These are phyloP conservation scores for Neurospora sublineolata DNA, from an alignment of 495 filamentous ascomycete species.

Conservation along the genomic window DNA sequence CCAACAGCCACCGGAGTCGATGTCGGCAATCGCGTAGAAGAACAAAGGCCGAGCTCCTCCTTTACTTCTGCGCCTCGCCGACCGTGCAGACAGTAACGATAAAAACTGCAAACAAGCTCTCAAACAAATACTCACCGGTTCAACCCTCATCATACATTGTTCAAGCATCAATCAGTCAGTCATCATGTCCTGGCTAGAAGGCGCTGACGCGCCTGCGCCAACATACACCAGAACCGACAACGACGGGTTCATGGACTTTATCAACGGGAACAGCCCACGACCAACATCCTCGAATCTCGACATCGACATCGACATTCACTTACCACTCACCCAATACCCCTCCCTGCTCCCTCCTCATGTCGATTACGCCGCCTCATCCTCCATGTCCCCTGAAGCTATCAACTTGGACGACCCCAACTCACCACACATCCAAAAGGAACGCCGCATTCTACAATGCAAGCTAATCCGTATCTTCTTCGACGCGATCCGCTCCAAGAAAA, in stretches of 20 bases:
- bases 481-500: constrained; percentile 9
- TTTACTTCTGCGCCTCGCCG: background rate
- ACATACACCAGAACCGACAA: constrained; percentile 5
- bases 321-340: constrained; percentile 10
- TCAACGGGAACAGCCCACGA: background rate
- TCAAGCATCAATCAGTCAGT: background rate
- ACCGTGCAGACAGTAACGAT: background rate
- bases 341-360: background rate
- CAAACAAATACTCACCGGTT: background rate
- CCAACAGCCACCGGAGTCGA: background rate
- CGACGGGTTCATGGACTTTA: background rate
- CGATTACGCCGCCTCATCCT: background rate
- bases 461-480: constrained; percentile 15
- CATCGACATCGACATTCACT: background rate
- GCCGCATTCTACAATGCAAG: background rate
- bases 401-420: background rate
- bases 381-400: background rate
- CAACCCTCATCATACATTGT: background rate
- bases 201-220: constrained; percentile 5
- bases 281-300: background rate
- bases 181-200: background rate
- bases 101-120: background rate
- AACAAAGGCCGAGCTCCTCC: background rate
- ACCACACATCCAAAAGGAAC: background rate
- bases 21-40: background rate